A percentile compares a stretch with the other conserved stretches of the same genome.
phyloP scores from a whole-genome alignment of 331 rosid species.

The Quercus lobata region DNA sequence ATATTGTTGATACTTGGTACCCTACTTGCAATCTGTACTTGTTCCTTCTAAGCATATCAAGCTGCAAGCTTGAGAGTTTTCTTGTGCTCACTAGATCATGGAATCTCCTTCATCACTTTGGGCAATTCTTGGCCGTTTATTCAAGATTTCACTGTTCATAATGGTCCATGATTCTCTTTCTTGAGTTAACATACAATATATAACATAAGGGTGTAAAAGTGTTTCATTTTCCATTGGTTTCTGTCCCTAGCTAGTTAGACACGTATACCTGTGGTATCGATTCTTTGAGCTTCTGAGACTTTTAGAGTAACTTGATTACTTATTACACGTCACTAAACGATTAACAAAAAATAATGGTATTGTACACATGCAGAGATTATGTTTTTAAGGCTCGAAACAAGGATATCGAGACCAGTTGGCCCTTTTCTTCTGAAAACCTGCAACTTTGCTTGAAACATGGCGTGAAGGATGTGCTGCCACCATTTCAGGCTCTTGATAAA shows the following conservation, averaged over 20 bases:
- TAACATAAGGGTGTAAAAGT: constrained; percentile 13
- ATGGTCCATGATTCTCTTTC: constrained; percentile 8
- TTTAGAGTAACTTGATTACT: neutral
- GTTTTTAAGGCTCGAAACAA: constrained; percentile 44
- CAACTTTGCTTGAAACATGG: constrained; percentile 56
- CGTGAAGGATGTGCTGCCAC: constrained; percentile 50
- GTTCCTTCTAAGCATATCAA: neutral
- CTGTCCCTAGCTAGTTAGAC: neutral
- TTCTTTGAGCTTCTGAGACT: neutral
- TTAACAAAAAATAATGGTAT: neutral
- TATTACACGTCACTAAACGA: neutral
- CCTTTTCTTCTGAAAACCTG: constrained; percentile 46
- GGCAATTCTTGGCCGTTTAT: constrained; percentile 16
- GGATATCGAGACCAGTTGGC: constrained; percentile 52
- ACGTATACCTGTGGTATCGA: neutral
- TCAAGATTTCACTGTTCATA: constrained; percentile 13
- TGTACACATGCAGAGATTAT: constrained; percentile 48
- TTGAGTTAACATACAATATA: constrained; percentile 19
- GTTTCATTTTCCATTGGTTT: neutral
- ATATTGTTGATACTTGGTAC: neutral
- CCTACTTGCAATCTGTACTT: neutral
- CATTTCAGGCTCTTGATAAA: constrained; percentile 39
- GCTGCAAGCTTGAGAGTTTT: neutral
- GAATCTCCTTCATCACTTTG: constrained; percentile 13
- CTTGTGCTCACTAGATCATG: constrained; percentile 13